Evolutionary conservation across 192 early-diverging fungal genomes (phyloP), one percentile per base, ranked within the genome.

Genomic region (Coemansia sp.): DNA sequence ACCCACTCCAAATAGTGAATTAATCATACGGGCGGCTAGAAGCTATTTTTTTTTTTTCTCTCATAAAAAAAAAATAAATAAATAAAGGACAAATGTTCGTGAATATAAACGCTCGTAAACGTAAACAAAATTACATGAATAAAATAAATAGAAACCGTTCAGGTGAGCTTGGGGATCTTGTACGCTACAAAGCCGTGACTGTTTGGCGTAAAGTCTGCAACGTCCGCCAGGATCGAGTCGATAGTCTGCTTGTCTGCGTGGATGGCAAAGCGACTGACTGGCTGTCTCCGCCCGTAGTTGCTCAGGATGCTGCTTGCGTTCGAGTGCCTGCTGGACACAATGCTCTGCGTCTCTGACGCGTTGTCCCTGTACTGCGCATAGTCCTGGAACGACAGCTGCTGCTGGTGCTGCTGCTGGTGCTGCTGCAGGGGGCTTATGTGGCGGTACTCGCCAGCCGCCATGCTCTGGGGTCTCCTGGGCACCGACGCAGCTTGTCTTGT

Each of bases 191-290:
- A 82, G 11, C 75, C 80, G 40, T 74, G 45, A 2, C 40, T 59
- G 62, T 82, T 82, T 19, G 80, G 75, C n/a, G 75, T 77, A 59
- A 82, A 77, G 38, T 82, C 80, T 13, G 63, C 59, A 7, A 74
- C 80, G 42, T 70, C 56, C 3, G 65, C 65, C 53, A 74, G 41
- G 7, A 82, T 68, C 3, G 67, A 66, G 6, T 4, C 38, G 6
- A 61, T 61, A 9, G 79, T 82, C 25, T 48, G 61, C 6, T 15
- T 8, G 46, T 82, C 71, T 2, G 69, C 74, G 42, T 73, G 29
- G 46, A 76, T 76, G 32, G 76, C 59, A 45, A 82, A 76, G 9
- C 71, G 48, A 38, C 62, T 76, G 42, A 82, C 61, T 4, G 73
- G 49, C 46, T 82, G 78, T 14, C 68, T 36, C 8, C 64, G 23